Evolutionary conservation across 208 protist species (phyloP).

Genomic region (Leishmania guyanensis): DNA sequence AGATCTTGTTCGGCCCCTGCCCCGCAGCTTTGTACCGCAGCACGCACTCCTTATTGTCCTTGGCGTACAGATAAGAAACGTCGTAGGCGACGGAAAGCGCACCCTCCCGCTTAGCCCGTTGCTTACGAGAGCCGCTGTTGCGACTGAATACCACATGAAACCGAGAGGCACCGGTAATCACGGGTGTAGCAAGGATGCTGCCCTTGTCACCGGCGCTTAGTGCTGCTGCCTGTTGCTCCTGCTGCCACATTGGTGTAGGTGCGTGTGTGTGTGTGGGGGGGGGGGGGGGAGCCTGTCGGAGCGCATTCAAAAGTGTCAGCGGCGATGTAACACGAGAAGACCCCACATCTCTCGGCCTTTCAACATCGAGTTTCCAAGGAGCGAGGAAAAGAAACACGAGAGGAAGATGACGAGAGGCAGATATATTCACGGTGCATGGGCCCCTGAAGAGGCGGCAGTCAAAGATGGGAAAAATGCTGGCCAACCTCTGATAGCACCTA

Average conservation of each 20-base stretch:
- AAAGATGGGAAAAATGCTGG: not conserved
- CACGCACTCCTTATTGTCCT: slow-evolving; percentile 32
- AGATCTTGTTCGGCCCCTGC: slow-evolving; percentile 48
- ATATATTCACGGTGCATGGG: not conserved
- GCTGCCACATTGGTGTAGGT: not conserved
- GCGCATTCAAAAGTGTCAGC: not conserved
- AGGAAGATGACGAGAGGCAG: not conserved
- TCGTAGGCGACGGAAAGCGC: slow-evolving; percentile 51
- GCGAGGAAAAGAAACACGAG: not conserved
- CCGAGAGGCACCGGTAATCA: slow-evolving; percentile 33
- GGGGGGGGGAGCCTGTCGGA: not conserved
- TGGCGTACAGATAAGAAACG: slow-evolving; percentile 47
- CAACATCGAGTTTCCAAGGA: not conserved
- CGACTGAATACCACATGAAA: slow-evolving; percentile 61
- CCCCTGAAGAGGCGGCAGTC: not conserved
- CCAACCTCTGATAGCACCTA: not conserved
- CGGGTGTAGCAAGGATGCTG: not conserved
- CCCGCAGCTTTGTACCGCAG: slow-evolving; percentile 43
- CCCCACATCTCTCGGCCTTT: not conserved
- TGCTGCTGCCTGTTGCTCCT: not conserved
- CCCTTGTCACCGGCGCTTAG: not conserved
- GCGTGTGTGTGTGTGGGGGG: not conserved
- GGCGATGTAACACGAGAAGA: not conserved
- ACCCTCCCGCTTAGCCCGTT: slow-evolving; percentile 51
- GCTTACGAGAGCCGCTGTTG: slow-evolving; percentile 40